Evolutionary conservation across 805 yeast genomes (phyloP).

Genomic region (Yamadazyma ubonensis): DNA sequence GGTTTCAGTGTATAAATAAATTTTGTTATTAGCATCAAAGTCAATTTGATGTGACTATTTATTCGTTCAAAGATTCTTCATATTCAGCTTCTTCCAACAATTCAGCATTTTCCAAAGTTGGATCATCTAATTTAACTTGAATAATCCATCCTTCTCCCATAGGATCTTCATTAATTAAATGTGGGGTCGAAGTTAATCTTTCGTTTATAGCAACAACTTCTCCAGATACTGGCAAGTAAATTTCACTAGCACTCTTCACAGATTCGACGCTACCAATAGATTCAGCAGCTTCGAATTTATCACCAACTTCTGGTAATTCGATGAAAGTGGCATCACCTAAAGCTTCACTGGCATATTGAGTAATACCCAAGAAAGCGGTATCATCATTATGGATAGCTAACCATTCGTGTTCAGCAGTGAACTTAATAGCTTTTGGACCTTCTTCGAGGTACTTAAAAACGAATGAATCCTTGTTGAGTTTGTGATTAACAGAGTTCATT

Average conservation of each 20-base stretch:
- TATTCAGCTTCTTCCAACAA: conserved; percentile 57
- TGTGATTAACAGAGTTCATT: conserved; percentile 33
- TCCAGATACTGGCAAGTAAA: conserved; percentile 85
- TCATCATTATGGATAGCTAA: conserved; percentile 81
- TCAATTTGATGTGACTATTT: not conserved
- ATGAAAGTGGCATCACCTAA: conserved; percentile 95
- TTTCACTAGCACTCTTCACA: conserved; percentile 91
- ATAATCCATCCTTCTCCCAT: conserved; percentile 94
- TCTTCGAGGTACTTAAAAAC: conserved; percentile 38
- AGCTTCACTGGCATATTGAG: conserved; percentile 93
- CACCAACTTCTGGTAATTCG: conserved; percentile 79
- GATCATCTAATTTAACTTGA: conserved; percentile 59
- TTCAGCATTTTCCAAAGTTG: conserved; percentile 38
- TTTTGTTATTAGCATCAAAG: not conserved
- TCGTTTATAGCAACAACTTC: conserved; percentile 71
- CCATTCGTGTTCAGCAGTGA: conserved; percentile 95
- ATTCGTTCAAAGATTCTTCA: conserved; percentile 49
- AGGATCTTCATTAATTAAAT: conserved; percentile 82
- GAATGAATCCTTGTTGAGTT: conserved; percentile 36
- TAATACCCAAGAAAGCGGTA: conserved; percentile 83
- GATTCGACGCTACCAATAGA: conserved; percentile 90
- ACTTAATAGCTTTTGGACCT: conserved; percentile 55
- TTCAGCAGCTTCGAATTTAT: conserved; percentile 65
- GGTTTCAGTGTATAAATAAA: not conserved
- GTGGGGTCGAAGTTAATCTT: conserved; percentile 65